Base-by-base conservation (phyloP, 139 green algal species). In the Chlamydomonas sp. region DNA sequence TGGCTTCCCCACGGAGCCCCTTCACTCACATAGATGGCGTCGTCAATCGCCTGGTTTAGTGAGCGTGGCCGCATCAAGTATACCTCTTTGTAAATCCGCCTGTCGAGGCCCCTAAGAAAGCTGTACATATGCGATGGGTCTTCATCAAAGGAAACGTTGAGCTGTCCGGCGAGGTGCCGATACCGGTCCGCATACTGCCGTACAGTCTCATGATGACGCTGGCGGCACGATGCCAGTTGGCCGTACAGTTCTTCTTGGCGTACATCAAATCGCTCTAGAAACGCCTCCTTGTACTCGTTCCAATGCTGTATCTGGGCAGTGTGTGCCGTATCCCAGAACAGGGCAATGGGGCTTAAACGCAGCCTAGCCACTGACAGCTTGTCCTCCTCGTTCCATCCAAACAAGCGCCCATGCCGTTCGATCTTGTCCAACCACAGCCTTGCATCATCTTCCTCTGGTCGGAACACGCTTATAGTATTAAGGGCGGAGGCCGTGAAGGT, bases 21-120 rank as follows among this genome's bases (percentile, higher is more conserved):
- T 17, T 77, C 80, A 58, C 67, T 77, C 57, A 77, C 80, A 17
- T 85, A 85, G 57, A 85, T 85, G 8, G 80, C 66, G 58, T 77
- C 16, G 0, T 7, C 1, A 16, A 85, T 66, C 4, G 80, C 80
- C 18, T 61, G 5, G 57, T 72, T 69, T 17, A 85, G 16, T 2
- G 8, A 68, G 7, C 2, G 57, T 1, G 80, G 80, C 7, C 58
- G 4, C 80, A 85, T 66, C 5, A 77, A 57, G 17, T 68, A 83
- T 20, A 83, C 78, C 62, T 83, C 61, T 62, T 15, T 62, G 14
- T 15, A 5, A 18, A 78, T 61, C 3, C 7, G 5, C 4, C 4
- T 9, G n/a, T 60, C 3, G 18, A 83, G 62, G 4, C 78, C 78
- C 18, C 61, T 62, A n/a, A 73, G 6, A n/a, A 83, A 83, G 78